These are phyloP conservation scores for Carex myosuroides DNA, from an alignment of 176 grass and related monocot species.

Conservation along the genomic window DNA sequence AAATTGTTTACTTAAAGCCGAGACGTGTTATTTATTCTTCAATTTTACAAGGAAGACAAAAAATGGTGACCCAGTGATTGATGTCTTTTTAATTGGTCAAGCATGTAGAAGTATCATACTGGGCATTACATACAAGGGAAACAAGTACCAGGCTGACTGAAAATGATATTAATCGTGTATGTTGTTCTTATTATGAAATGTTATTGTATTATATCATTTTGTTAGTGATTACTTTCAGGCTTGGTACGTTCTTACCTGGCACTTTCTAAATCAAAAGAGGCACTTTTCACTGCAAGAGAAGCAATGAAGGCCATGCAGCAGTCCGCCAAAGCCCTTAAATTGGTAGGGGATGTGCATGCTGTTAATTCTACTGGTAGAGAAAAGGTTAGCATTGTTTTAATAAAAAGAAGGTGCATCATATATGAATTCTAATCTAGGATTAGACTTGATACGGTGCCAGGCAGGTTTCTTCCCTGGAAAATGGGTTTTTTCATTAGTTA, in stretches of 20 bases:
- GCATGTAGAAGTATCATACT: not conserved
- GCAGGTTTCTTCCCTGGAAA: not conserved
- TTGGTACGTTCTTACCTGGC: constrained; percentile 81
- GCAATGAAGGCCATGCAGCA: constrained; percentile 98
- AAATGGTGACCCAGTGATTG: not conserved
- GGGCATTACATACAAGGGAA: not conserved
- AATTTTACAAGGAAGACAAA: not conserved
- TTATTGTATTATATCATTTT: not conserved
- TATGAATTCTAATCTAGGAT: not conserved
- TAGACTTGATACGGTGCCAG: not conserved
- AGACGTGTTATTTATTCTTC: not conserved
- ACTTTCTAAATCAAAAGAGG: constrained; percentile 92
- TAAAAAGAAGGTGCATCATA: not conserved
- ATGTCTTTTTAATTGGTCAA: not conserved
- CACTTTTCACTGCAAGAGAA: constrained; percentile 83
- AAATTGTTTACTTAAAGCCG: not conserved
- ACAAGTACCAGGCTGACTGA: not conserved
- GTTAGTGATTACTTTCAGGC: constrained; percentile 34
- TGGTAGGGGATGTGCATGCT: constrained; percentile 96
- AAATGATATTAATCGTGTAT: not conserved
- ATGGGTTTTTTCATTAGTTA: not conserved
- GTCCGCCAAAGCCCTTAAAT: constrained; percentile 95
- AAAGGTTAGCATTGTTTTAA: constrained; percentile 46
- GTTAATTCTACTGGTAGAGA: constrained; percentile 87
- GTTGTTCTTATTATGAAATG: not conserved